phyloP scores from a whole-genome alignment of 1,284 basidiomycete genomes.

The Fistulinella cinereoalba region DNA sequence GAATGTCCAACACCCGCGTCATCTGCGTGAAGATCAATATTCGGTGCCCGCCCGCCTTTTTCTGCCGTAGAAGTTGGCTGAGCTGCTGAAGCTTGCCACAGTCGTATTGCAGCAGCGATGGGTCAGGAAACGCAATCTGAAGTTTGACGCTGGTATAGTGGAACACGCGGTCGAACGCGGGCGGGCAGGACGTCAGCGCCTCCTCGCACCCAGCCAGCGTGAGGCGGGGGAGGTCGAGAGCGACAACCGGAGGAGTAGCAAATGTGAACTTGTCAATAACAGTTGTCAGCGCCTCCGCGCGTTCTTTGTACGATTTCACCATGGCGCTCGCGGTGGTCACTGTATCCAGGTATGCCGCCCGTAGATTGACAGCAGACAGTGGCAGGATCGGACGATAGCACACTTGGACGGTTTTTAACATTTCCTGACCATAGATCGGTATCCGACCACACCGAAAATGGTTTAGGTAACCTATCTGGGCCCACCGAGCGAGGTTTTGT shows the following conservation, averaged over 20 bases:
- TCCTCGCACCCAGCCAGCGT: conserved; percentile 49
- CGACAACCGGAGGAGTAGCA: conserved; percentile 78
- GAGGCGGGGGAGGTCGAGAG: conserved; percentile 68
- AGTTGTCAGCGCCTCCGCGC: conserved; percentile 55
- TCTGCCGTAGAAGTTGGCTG: conserved; percentile 74
- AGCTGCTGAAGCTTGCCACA: conserved; percentile 94
- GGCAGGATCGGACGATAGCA: conserved; percentile 58
- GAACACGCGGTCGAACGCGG: conserved; percentile 63
- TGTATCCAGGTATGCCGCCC: conserved; percentile 42
- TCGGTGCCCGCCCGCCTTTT: conserved; percentile 85
- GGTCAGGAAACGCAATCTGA: conserved; percentile 93
- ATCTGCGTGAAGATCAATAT: conserved; percentile 97
- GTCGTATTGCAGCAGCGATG: conserved; percentile 90
- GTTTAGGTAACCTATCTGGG: conserved; percentile 75
- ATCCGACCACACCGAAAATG: conserved; percentile 61
- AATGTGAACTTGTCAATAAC: conserved; percentile 79
- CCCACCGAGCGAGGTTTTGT: conserved; percentile 59
- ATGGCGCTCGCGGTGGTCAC: conserved; percentile 43
- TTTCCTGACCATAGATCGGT: conserved; percentile 69
- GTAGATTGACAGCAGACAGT: conserved; percentile 43
- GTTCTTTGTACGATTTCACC: conserved; percentile 64
- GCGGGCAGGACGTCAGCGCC: conserved; percentile 33
- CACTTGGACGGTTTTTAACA: conserved; percentile 45
- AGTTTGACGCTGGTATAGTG: conserved; percentile 79
- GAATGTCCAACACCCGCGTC: conserved; percentile 92